These are phyloP conservation scores for Diaporthe velutina DNA, from an alignment of 2,329 filamentous ascomycete genomes.

Conservation along the genomic window DNA sequence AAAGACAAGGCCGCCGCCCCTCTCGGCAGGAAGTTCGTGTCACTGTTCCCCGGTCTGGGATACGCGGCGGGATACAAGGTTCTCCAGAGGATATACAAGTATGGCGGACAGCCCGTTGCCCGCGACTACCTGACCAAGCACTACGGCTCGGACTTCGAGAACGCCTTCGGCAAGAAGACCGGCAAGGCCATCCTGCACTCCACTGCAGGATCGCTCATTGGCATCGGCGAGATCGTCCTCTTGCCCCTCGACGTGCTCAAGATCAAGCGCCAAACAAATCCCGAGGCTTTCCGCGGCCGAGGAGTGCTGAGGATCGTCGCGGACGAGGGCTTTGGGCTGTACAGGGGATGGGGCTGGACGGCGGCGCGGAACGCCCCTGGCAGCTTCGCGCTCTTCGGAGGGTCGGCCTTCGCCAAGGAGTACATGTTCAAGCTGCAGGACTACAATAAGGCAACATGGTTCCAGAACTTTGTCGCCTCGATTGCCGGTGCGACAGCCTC, in stretches of 20 bases:
- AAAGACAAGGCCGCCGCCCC: constrained; percentile 85
- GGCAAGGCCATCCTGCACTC: constrained; percentile 99
- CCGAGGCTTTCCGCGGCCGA: constrained; percentile 95
- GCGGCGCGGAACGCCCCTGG: constrained; percentile 96
- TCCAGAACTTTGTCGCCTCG: constrained; percentile 97
- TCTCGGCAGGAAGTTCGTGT: constrained; percentile 84
- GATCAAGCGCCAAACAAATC: constrained; percentile 99
- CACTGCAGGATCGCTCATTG: constrained; percentile 93
- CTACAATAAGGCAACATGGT: constrained; percentile 96
- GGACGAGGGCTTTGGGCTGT: constrained; percentile 95
- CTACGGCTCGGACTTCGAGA: constrained; percentile 87
- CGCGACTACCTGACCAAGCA: constrained; percentile 88
- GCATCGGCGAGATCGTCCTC: constrained; percentile 96
- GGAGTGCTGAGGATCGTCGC: constrained; percentile 90
- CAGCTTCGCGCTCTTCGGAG: constrained; percentile 97
- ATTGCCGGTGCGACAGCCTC: constrained; percentile 95
- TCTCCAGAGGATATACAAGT: constrained; percentile 98
- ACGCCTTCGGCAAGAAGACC: constrained; percentile 93
- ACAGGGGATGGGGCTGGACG: constrained; percentile 97
- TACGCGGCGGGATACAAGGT: constrained; percentile 99
- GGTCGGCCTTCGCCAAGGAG: constrained; percentile 97
- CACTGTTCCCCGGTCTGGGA: constrained; percentile 94
- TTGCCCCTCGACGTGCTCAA: constrained; percentile 97
- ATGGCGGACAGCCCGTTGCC: constrained; percentile 95
- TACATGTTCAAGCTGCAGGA: constrained; percentile 91